Percentiles rank a stretch among this genome's conserved stretches.
Conservation (phyloP, 75 land plant genomes). For the Ceratopteris richardii region DNA sequence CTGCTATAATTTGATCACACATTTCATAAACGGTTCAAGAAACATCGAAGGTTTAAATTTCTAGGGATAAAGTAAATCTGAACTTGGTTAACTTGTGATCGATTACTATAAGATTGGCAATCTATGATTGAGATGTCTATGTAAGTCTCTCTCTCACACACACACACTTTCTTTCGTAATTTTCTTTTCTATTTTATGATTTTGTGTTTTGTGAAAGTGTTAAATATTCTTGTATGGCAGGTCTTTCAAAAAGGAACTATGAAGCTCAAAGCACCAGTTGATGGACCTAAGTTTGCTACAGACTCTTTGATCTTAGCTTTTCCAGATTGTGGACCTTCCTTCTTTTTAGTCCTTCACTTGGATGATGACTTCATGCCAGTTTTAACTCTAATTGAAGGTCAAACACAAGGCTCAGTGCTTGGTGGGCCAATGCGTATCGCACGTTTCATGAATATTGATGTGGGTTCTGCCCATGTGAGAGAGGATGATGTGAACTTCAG, state of each 20-base stretch:
- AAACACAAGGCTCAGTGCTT: constrained; percentile 23
- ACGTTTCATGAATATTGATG: constrained; percentile 62
- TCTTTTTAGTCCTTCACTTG: constrained; percentile 67
- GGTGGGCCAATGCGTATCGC: constrained; percentile 31
- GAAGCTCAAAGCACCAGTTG: constrained; percentile 28
- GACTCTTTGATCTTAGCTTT: constrained; percentile 74
- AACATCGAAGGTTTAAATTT: no score
- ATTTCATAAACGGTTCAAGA: no score
- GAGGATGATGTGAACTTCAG: constrained; percentile 68
- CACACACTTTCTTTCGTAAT: no score
- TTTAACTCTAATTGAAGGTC: constrained; percentile 65
- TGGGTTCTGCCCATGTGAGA: constrained; percentile 43
- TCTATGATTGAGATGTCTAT: no score
- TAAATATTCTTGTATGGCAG: constrained; percentile 37
- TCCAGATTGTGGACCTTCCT: constrained; percentile 68
- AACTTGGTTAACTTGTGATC: no score
- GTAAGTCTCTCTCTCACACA: no score
- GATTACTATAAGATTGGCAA: no score
- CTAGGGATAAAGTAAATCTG: no score
- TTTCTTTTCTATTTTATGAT: constrained; percentile 5
- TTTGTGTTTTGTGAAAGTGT: no score
- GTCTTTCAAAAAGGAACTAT: constrained; percentile 60
- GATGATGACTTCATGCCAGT: constrained; percentile 74
- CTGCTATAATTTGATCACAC: no score
- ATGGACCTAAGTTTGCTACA: constrained; percentile 52